Base-by-base conservation (phyloP, 2,329 filamentous ascomycete genomes). In the Fusarium sp. region DNA sequence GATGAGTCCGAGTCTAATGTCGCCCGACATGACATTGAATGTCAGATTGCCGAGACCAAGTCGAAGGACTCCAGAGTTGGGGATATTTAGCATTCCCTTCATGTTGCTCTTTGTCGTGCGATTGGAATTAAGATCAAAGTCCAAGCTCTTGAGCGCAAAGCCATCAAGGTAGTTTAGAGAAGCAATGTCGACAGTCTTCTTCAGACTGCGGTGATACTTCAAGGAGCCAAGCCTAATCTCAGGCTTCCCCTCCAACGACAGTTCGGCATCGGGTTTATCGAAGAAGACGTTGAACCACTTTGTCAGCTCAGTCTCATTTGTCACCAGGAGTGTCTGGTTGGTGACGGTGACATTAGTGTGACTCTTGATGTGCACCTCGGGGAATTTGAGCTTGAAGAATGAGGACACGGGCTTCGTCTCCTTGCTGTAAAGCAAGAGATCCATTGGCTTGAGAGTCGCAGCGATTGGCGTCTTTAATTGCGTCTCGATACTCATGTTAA, bases 11-110 rank as follows among this genome's bases (percentile, higher is more conserved):
- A 87, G 71, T 14, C 77, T 78, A 15, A 84, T 65, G n/a, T 83
- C 79, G 8, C 83, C 84, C 1, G 81, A 82, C 59, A 82, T 75
- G 24, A 87, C 59, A 48, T 86, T 84, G 22, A 87, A 81, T 1
- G 84, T 84, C n/a, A 87, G 56, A 72, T 87, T 84, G 17, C 86
- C 86, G 8, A 86, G 78, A 1, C 82, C 83, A 11, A 87, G 82
- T 3, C 81, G 81, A 5, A 88, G 78, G 2, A 82, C 76, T 6
- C 85, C 85, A 39, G 79, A 78, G 70, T 88, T 88, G 5, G 86
- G 86, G 22, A 88, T 74, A 48, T 80, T 84, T 14, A 87, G 77
- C 4, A 79, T 78, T 4, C 85, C 86, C 32, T 79, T 80, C 61
- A 87, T 75, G 70, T 87, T 87, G 56, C 79, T 80, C 17, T 84